These are phyloP conservation scores for Phlebopus sp. DNA, from an alignment of 1,284 basidiomycete species.

Conservation along the genomic window DNA sequence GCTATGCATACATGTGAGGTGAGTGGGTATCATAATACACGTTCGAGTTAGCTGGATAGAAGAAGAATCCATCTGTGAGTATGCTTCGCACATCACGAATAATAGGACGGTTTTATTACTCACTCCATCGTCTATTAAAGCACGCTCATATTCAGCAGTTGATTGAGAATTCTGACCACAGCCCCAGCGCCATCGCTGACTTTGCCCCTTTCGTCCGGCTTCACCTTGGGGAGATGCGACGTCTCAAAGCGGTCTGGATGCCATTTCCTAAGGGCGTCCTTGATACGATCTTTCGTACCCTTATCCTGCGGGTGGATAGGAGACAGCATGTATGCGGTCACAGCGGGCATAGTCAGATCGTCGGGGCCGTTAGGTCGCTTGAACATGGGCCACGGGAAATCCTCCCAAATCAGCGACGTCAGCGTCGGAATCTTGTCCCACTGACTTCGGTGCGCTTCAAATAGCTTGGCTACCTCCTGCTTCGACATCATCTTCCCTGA, in stretches of 20 bases:
- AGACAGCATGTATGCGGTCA: constrained; percentile 60
- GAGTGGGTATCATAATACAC: constrained; percentile 28
- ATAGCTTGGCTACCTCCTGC: constrained; percentile 51
- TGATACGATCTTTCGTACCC: constrained; percentile 55
- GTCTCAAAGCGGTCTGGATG: constrained; percentile 53
- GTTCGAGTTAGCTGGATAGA: constrained; percentile 14
- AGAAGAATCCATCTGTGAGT: constrained; percentile 19
- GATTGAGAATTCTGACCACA: constrained; percentile 54
- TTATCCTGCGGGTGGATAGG: constrained; percentile 51
- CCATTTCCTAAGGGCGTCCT: constrained; percentile 56
- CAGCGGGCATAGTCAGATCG: constrained; percentile 52
- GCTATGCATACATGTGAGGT: constrained; percentile 34
- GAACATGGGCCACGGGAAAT: constrained; percentile 72
- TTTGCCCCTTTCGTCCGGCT: constrained; percentile 45
- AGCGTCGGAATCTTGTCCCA: constrained; percentile 49
- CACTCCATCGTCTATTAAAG: constrained; percentile 27
- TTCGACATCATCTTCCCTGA: constrained; percentile 46
- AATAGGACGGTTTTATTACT: constrained; percentile 9
- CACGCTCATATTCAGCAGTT: constrained; percentile 39
- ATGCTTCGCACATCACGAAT: background rate
- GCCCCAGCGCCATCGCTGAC: constrained; percentile 48
- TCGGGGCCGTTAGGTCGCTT: constrained; percentile 52
- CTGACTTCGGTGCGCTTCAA: constrained; percentile 54
- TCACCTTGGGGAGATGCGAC: constrained; percentile 50
- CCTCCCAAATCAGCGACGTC: constrained; percentile 45